Evolutionary conservation across 495 filamentous ascomycete genomes (phyloP).

Genomic region (Bryoglossum gracile): DNA sequence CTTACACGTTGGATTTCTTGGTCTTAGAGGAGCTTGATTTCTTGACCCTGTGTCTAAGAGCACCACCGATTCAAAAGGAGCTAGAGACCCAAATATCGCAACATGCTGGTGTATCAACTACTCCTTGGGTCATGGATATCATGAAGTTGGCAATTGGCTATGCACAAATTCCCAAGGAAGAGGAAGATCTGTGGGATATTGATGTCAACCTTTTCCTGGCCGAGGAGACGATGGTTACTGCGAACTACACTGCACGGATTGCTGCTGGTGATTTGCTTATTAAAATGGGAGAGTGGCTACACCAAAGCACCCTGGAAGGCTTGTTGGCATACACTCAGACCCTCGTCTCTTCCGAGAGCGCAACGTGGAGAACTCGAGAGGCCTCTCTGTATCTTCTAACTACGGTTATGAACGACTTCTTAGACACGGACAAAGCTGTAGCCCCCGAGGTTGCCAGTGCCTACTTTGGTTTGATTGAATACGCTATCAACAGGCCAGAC

Average conservation of each 20-base stretch:
- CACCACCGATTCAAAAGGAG: constrained; percentile 77
- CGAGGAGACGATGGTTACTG: constrained; percentile 91
- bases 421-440: constrained; percentile 62
- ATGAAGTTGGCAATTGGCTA: constrained; percentile 76
- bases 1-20: constrained; percentile 90
- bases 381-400: constrained; percentile 77
- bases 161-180: constrained; percentile 87
- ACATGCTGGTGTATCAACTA: constrained; percentile 47
- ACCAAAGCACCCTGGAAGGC: constrained; percentile 59
- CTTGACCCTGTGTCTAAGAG: constrained; percentile 77
- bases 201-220: constrained; percentile 92
- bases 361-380: constrained; percentile 62
- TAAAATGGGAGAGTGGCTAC: constrained; percentile 89
- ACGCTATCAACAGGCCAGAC: constrained; percentile 58
- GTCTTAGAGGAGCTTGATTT: constrained; percentile 91
- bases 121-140: constrained; percentile 72
- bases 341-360: constrained; percentile 48
- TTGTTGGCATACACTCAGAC: constrained; percentile 65
- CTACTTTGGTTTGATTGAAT: constrained; percentile 70
- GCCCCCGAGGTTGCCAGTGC: constrained; percentile 56
- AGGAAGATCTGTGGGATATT: constrained; percentile 91
- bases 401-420: constrained; percentile 69
- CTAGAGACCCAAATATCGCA: constrained; percentile 61
- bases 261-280: constrained; percentile 86
- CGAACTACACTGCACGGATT: constrained; percentile 89